Conservation (phyloP, 2,329 filamentous ascomycete genomes). For the Botrytis fabae region DNA sequence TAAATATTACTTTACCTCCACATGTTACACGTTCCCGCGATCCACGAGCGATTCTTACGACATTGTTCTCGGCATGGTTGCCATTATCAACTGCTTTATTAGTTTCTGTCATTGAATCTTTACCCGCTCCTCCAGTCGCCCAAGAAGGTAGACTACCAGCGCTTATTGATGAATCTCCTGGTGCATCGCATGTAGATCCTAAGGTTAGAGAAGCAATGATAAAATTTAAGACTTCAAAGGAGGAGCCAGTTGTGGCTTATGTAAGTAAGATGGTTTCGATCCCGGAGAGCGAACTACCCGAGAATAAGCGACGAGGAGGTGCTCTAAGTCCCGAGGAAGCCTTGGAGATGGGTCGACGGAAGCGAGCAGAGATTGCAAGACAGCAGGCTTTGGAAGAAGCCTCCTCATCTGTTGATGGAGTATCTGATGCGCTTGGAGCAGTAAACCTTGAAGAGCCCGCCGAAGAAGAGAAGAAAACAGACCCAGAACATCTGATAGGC, state of each 20-base stretch:
- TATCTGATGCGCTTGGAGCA: constrained; percentile 58
- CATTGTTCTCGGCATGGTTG: constrained; percentile 86
- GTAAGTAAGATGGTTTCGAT: constrained; percentile 98
- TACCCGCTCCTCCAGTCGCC: constrained; percentile 79
- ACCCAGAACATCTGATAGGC: constrained; percentile 87
- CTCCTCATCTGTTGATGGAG: constrained; percentile 45
- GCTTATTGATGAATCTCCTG: constrained; percentile 78
- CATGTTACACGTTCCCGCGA: constrained; percentile 84
- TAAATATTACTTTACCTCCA: constrained; percentile 80
- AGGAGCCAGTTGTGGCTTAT: constrained; percentile 84
- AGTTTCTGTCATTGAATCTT: constrained; percentile 89
- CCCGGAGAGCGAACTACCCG: constrained; percentile 85
- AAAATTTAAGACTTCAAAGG: constrained; percentile 67
- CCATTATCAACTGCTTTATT: constrained; percentile 89
- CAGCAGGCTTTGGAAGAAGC: constrained; percentile 58
- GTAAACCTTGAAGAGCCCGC: constrained; percentile 58
- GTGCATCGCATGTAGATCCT: constrained; percentile 67
- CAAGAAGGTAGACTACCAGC: constrained; percentile 79
- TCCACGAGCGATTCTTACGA: constrained; percentile 77
- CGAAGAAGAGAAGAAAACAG: constrained; percentile 58
- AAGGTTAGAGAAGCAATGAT: constrained; percentile 78
- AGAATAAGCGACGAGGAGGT: constrained; percentile 73
- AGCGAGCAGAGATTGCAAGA: constrained; percentile 82
- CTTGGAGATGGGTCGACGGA: constrained; percentile 80
- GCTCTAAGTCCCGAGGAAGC: constrained; percentile 87